Evolutionary conservation across 305 asterid species (phyloP).

Genomic region (Solanum hybrid): DNA sequence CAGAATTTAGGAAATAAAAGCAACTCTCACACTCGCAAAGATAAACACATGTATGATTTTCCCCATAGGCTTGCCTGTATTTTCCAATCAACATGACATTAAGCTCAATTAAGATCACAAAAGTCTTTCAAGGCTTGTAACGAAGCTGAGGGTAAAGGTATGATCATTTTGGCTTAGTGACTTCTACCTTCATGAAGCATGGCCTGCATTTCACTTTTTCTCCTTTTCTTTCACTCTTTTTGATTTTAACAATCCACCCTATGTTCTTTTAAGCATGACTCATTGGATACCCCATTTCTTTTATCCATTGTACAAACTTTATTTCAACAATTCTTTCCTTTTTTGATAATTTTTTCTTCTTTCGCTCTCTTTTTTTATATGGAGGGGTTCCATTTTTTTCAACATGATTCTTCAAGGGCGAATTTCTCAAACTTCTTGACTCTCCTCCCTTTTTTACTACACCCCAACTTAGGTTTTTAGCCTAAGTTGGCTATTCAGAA

Average conservation of each 20-base stretch:
- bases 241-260: not conserved
- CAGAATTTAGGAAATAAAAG: not conserved
- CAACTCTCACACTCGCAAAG: too few species aligned
- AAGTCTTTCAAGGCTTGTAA: too few species aligned
- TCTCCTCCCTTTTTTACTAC: not conserved
- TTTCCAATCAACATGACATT: too few species aligned
- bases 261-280: not conserved
- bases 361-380: not conserved
- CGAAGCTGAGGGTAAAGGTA: too few species aligned
- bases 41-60: too few species aligned
- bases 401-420: not conserved
- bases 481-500: not conserved
- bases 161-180: too few species aligned
- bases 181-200: too few species aligned
- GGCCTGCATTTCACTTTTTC: too few species aligned
- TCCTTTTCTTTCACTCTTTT: not conserved
- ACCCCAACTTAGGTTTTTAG: not conserved
- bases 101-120: too few species aligned
- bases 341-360: not conserved
- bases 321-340: not conserved
- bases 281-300: not conserved
- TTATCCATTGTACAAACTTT: not conserved
- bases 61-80: too few species aligned
- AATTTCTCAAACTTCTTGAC: not conserved
- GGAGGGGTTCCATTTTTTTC: not conserved